Evolutionary conservation across 1,284 basidiomycete species (phyloP), one percentile per base, ranked within the genome.

Genomic region (Microbotryomycetes sp.): DNA sequence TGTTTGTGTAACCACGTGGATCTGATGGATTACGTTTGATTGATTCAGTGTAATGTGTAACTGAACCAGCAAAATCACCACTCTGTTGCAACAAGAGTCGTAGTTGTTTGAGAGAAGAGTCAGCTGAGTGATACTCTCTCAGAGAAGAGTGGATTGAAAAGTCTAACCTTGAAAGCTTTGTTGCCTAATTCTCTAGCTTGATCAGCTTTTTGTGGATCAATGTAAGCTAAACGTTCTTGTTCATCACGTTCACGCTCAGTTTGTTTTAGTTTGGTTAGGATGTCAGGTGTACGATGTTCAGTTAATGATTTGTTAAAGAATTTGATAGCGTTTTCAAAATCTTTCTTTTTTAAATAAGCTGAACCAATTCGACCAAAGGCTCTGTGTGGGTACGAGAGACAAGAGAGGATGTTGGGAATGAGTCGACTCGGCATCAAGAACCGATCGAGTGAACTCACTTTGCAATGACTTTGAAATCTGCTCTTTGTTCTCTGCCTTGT

Each of bases 11-110:
- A 16, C 89, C 92, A 67, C 88, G 82, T 12, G 96, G 84, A 74
- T 99, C 94, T 32, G 78, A 75, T 48, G 96, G 96, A 72, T 91
- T 86, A 57, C 96, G 87, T 80, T 97, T 97, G 81, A 98, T 96
- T 64, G 91, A 87, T 79, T 99, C 96, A 15, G 88, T 84, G 79
- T 98, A 99, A 48, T 83, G 81, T 79, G 89, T 92, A 66, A 98
- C 93, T 1, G 93, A 89, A n/a, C 81, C 85, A 19, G 85, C 92
- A 77, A 91, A 97, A 75, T 92, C 85, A 28, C 90, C 92, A 3
- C 79, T 81, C 77, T 78, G 63, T 15, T 48, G 54, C n/a, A 7
- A 56, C 60, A 45, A 57, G 42, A 19, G 31, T 28, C 30, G n/a
- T 15, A 51, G 26, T 26, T n/a, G n/a, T n/a, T n/a, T n/a, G n/a